Evolutionary conservation across 306 rosid species (phyloP).

Genomic region (Acacia melanoxylon): DNA sequence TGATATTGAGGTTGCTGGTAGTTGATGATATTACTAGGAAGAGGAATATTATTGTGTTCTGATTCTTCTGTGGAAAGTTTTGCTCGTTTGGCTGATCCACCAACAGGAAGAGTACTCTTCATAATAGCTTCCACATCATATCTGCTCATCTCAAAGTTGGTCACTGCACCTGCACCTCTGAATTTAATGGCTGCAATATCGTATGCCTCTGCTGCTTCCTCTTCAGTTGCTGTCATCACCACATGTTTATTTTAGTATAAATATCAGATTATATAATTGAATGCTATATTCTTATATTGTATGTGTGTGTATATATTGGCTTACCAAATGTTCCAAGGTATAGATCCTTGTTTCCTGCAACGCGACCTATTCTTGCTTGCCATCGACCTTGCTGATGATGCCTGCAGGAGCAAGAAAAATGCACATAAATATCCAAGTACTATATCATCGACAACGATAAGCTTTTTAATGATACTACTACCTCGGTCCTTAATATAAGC

Average conservation of each 20-base stretch:
- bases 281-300: not conserved
- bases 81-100: constrained; percentile 87
- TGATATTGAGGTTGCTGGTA: constrained; percentile 45
- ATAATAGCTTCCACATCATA: constrained; percentile 87
- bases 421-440: not conserved
- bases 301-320: not conserved
- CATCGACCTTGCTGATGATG: constrained; percentile 99
- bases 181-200: constrained; percentile 97
- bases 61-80: constrained; percentile 76
- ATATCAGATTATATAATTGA: not conserved
- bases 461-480: not conserved
- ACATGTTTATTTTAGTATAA: not conserved
- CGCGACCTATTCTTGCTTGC: constrained; percentile 99
- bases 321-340: constrained; percentile 95
- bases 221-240: constrained; percentile 74
- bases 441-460: not conserved
- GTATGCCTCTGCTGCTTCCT: constrained; percentile 97
- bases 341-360: constrained; percentile 93
- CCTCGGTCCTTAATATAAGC: no score
- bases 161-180: constrained; percentile 87
- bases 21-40: not conserved
- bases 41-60: constrained; percentile 49
- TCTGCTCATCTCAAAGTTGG: constrained; percentile 92
- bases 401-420: constrained; percentile 41
- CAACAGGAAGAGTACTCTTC: constrained; percentile 80